phyloP scores from a whole-genome alignment of 768 basidiomycete species.

The Tubosaeta sp. region DNA sequence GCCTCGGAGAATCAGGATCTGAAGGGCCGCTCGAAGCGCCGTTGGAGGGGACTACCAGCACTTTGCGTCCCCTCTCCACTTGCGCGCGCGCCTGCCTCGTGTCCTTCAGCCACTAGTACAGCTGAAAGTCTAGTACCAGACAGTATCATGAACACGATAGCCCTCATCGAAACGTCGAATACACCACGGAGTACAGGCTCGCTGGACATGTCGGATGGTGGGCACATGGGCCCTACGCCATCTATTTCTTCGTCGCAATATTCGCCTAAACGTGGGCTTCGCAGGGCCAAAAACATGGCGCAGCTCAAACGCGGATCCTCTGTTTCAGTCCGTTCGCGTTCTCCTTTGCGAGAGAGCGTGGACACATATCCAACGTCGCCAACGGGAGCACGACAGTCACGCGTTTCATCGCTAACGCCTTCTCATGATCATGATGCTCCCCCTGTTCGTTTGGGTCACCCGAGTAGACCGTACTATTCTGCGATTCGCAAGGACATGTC shows the following conservation, averaged over 20 bases:
- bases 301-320: constrained; percentile 28
- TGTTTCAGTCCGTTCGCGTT: constrained; percentile 16
- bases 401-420: constrained; percentile 16
- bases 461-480: constrained; percentile 51
- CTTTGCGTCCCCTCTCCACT: constrained; percentile 18
- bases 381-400: constrained; percentile 20
- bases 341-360: constrained; percentile 21
- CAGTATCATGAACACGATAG: constrained; percentile 12
- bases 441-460: constrained; percentile 44
- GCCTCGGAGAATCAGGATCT: constrained; percentile 11
- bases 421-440: constrained; percentile 20
- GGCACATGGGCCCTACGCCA: constrained; percentile 15
- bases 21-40: constrained; percentile 15
- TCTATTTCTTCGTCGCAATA: constrained; percentile 24
- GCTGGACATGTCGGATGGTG: constrained; percentile 12
- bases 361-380: constrained; percentile 15
- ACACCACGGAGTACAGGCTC: constrained; percentile 20
- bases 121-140: constrained; percentile 3
- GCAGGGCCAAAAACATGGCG: constrained; percentile 37
- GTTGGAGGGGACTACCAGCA: constrained; percentile 16
- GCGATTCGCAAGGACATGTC: constrained; percentile 49
- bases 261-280: constrained; percentile 33
- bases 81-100: constrained; percentile 13
- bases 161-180: constrained; percentile 19
- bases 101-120: constrained; percentile 1